Percentiles rank a stretch among this genome's conserved stretches.
phyloP scores from a whole-genome alignment of 345 rosid genomes.

The Raphanus raphanistrum region DNA sequence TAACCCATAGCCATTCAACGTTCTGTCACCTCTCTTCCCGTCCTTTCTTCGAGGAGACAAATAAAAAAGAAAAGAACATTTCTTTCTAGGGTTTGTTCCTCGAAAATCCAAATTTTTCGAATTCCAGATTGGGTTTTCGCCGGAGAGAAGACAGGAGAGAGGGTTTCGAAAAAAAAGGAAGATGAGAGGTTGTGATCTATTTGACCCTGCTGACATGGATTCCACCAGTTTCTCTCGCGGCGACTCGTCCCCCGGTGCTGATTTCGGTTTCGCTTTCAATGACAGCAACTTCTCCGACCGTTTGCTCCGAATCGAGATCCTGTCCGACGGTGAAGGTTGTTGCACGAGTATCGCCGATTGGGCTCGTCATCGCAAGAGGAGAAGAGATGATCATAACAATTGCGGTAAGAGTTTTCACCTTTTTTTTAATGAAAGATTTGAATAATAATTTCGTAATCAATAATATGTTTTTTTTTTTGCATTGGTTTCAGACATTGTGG shows the following conservation, averaged over 20 bases:
- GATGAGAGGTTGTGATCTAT: background rate
- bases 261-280: background rate
- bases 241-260: background rate
- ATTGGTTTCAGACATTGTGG: background rate
- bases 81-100: background rate
- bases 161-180: background rate
- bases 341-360: background rate
- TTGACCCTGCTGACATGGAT: background rate
- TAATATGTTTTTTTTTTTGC: background rate
- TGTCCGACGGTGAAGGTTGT: background rate
- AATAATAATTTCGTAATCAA: too few relatives aligned
- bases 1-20: background rate
- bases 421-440: background rate
- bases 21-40: background rate
- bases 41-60: background rate
- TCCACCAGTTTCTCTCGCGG: background rate
- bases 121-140: background rate
- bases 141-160: background rate
- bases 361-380: background rate
- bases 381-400: background rate
- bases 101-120: background rate
- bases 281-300: slow-evolving; percentile 2
- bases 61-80: background rate
- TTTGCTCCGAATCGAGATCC: background rate
- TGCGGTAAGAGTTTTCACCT: background rate